Evolutionary conservation across 495 filamentous ascomycete species (phyloP).

Genomic region (Xylaria acuta): DNA sequence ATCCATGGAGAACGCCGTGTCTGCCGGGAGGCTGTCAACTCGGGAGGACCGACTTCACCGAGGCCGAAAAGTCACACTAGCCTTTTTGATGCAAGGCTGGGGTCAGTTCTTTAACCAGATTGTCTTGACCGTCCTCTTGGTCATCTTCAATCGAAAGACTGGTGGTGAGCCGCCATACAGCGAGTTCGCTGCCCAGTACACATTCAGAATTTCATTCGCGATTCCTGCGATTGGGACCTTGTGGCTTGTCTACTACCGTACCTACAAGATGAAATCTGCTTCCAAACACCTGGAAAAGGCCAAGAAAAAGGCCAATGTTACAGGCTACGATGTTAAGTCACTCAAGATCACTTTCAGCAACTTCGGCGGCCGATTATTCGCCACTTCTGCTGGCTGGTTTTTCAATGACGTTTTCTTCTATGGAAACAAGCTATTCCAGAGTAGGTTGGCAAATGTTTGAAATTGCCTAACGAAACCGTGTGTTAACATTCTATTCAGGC

Average conservation of each 20-base stretch:
- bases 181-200: constrained; percentile 74
- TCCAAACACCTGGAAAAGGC: constrained; percentile 73
- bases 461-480: not conserved
- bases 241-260: constrained; percentile 92
- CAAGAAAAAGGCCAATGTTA: constrained; percentile 85
- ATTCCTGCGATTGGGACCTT: constrained; percentile 84
- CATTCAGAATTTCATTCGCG: constrained; percentile 83
- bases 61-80: constrained; percentile 88
- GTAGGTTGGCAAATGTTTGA: constrained; percentile 28
- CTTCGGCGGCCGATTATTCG: constrained; percentile 84
- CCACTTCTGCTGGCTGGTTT: constrained; percentile 85
- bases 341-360: constrained; percentile 74
- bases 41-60: constrained; percentile 90
- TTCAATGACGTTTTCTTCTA: constrained; percentile 97
- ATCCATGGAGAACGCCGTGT: constrained; percentile 89
- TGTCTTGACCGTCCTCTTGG: constrained; percentile 77
- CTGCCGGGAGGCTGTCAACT: constrained; percentile 83
- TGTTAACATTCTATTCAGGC: constrained; percentile 32
- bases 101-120: constrained; percentile 92
- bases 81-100: constrained; percentile 97
- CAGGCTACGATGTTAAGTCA: constrained; percentile 85
- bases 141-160: constrained; percentile 78
- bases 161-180: constrained; percentile 75
- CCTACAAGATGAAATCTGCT: constrained; percentile 80
- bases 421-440: constrained; percentile 96